These are phyloP conservation scores for Camelina laxa DNA, from an alignment of 345 rosid species.

Conservation along the genomic window DNA sequence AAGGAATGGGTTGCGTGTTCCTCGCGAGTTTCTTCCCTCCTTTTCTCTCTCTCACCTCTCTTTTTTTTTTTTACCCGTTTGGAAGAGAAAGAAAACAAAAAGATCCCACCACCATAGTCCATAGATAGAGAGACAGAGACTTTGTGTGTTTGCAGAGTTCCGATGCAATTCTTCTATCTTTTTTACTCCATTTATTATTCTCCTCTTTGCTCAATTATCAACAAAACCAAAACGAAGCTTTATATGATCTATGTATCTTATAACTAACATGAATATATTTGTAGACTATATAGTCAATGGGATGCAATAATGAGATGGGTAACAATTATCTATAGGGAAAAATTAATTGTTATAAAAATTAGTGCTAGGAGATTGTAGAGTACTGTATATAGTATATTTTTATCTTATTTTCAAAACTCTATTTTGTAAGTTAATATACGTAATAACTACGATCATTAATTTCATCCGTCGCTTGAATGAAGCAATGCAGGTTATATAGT, in stretches of 20 bases:
- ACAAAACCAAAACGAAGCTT: neutral
- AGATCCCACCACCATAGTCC: conserved; percentile 26
- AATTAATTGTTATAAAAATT: neutral
- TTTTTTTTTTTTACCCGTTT: neutral
- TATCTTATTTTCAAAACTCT: neutral
- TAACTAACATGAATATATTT: conserved; percentile 5
- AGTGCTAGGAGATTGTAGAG: neutral
- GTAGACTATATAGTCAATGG: neutral
- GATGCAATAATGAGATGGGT: neutral
- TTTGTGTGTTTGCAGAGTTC: conserved; percentile 38
- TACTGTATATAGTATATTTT: too few relatives aligned
- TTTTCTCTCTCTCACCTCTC: neutral
- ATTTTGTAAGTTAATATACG: too few relatives aligned
- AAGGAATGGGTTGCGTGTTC: conserved; percentile 48
- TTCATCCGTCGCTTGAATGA: neutral
- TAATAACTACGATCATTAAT: neutral
- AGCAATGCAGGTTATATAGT: neutral
- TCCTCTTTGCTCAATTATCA: neutral
- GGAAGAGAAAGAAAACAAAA: neutral
- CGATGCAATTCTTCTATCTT: conserved; percentile 31
- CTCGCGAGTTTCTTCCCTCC: conserved; percentile 43
- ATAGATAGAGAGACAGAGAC: conserved; percentile 36
- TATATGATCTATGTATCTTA: conserved; percentile 11
- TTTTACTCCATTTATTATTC: conserved; percentile 1
- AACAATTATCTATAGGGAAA: neutral